These are phyloP conservation scores for Barbarea vulgaris DNA, from an alignment of 345 rosid species.

Conservation along the genomic window DNA sequence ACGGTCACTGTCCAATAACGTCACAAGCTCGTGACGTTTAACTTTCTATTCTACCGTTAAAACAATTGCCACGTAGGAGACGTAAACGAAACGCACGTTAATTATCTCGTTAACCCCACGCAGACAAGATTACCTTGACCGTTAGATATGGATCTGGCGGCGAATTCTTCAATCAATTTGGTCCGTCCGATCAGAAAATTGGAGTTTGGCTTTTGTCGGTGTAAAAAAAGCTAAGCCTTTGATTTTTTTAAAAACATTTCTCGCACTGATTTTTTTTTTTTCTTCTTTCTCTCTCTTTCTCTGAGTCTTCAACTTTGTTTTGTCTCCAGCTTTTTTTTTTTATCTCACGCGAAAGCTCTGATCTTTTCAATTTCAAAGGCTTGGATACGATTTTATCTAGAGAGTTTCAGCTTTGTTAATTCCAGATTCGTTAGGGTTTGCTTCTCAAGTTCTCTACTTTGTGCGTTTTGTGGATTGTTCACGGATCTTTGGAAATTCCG, in stretches of 20 bases:
- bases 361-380: not conserved
- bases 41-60: constrained; percentile 4
- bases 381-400: constrained; percentile 1
- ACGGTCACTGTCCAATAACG: constrained; percentile 29
- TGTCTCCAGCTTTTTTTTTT: constrained; percentile 5
- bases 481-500: constrained; percentile 30
- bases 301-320: constrained; percentile 20
- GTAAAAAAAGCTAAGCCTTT: constrained; percentile 11
- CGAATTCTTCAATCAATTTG: constrained; percentile 8
- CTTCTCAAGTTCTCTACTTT: constrained; percentile 12
- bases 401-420: constrained; percentile 17
- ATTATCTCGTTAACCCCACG: constrained; percentile 19
- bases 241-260: constrained; percentile 1
- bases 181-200: constrained; percentile 30
- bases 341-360: constrained; percentile 31
- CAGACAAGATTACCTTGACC: constrained; percentile 17
- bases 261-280: too few species aligned
- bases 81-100: constrained; percentile 26
- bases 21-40: constrained; percentile 20
- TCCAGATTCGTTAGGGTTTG: not conserved
- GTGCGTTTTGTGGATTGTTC: constrained; percentile 13
- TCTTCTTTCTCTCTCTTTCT: not conserved
- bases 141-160: constrained; percentile 44
- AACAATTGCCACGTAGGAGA: constrained; percentile 24
- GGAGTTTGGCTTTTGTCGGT: constrained; percentile 36